phyloP scores from a whole-genome alignment of 2,329 filamentous ascomycete genomes.

The Penicillium vulpinum region DNA sequence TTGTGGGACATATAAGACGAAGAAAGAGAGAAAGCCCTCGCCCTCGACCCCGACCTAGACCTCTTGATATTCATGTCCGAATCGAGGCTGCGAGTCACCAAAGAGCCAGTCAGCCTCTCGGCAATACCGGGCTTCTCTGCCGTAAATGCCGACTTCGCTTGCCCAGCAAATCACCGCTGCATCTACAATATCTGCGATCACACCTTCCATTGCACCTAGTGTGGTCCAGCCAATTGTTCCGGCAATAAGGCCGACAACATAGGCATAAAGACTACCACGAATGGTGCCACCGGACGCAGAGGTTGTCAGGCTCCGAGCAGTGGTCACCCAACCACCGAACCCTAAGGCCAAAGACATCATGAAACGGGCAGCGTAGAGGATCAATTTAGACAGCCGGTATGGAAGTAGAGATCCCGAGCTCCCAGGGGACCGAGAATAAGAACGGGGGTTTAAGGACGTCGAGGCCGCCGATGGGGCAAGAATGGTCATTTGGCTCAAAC shows the following conservation, averaged over 20 bases:
- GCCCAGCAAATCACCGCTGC: conserved; percentile 91
- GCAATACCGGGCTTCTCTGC: conserved; percentile 71
- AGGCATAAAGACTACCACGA: conserved; percentile 86
- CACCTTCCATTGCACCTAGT: conserved; percentile 84
- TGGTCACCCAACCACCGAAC: conserved; percentile 95
- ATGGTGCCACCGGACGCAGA: conserved; percentile 49
- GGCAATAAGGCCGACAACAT: conserved; percentile 87
- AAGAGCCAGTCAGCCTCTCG: conserved; percentile 88
- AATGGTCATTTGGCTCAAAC: conserved; percentile 78
- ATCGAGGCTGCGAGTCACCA: conserved; percentile 54
- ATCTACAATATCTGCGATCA: conserved; percentile 82
- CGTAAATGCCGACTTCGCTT: conserved; percentile 73
- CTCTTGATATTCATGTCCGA: conserved; percentile 18
- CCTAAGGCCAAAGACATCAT: conserved; percentile 88
- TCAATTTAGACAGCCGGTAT: conserved; percentile 85
- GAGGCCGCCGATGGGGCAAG: conserved; percentile 68
- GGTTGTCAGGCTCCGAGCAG: conserved; percentile 74
- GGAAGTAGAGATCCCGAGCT: conserved; percentile 65
- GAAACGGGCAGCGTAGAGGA: conserved; percentile 85
- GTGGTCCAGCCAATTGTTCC: conserved; percentile 95
- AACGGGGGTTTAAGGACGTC: conserved; percentile 57
- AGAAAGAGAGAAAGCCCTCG: neutral
- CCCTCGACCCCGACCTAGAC: conserved; percentile 18
- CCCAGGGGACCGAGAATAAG: conserved; percentile 44
- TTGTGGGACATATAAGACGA: neutral